Evolutionary conservation across 495 filamentous ascomycete genomes (phyloP).

Genomic region (Xylaria acuta): DNA sequence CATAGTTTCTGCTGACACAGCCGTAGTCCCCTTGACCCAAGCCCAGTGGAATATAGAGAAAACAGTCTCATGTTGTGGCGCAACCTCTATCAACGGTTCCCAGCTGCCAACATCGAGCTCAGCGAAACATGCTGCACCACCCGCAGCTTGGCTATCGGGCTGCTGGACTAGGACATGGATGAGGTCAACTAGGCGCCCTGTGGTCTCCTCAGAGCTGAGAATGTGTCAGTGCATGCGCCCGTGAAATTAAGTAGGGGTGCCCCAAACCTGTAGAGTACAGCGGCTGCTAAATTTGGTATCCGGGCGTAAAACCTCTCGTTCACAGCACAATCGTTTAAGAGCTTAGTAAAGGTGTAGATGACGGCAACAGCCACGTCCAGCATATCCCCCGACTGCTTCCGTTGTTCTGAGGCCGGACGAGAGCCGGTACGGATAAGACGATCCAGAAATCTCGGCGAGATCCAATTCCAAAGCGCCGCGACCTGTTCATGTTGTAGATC

Average conservation of each 20-base stretch:
- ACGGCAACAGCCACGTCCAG: conserved; percentile 65
- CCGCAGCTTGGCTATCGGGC: conserved; percentile 37
- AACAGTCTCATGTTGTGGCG: conserved; percentile 56
- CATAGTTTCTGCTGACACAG: conserved; percentile 31
- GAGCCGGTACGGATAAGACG: conserved; percentile 61
- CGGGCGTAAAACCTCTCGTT: conserved; percentile 55
- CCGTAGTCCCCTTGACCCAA: conserved; percentile 51
- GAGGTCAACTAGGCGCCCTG: conserved; percentile 58
- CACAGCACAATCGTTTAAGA: conserved; percentile 54
- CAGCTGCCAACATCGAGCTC: conserved; percentile 51
- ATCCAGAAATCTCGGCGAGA: conserved; percentile 65
- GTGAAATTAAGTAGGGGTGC: not conserved
- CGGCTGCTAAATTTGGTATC: conserved; percentile 56
- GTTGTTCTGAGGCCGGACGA: conserved; percentile 30
- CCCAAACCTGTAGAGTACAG: conserved; percentile 58
- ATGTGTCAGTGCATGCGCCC: conserved; percentile 30
- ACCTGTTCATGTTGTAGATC: conserved; percentile 50
- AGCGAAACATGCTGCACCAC: conserved; percentile 54
- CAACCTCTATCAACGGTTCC: conserved; percentile 58
- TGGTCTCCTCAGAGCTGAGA: conserved; percentile 57
- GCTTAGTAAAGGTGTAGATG: conserved; percentile 61
- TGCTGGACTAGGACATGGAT: conserved; percentile 54
- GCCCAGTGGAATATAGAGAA: conserved; percentile 59
- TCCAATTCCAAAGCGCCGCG: conserved; percentile 56
- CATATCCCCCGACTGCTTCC: conserved; percentile 59